Evolutionary conservation across 768 basidiomycete species (phyloP).

Genomic region (Hericium coralloides): DNA sequence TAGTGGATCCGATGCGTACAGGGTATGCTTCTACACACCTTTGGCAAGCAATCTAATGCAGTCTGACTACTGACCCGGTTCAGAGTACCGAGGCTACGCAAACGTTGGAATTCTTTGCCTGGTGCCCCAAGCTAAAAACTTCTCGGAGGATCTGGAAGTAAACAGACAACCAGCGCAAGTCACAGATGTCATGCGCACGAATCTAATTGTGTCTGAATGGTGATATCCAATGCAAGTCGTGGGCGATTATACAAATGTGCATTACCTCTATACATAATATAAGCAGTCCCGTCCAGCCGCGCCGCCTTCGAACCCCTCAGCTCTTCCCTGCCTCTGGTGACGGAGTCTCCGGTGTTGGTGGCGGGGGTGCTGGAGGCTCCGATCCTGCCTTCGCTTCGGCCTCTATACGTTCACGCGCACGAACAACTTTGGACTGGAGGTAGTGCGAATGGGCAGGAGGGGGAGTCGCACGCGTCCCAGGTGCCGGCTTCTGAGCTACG

Average conservation of each 20-base stretch:
- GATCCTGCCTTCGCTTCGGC: constrained; percentile 51
- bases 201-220: background rate
- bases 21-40: too few species aligned
- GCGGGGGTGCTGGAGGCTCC: constrained; percentile 12
- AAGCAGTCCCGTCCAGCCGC: background rate
- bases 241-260: background rate
- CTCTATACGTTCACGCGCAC: constrained; percentile 91
- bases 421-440: constrained; percentile 93
- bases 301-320: background rate
- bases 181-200: too few species aligned
- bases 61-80: too few species aligned
- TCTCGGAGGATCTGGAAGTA: too few species aligned
- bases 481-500: constrained; percentile 30
- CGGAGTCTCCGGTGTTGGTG: background rate
- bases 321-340: background rate
- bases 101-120: too few species aligned
- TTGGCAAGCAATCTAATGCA: too few species aligned
- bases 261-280: background rate
- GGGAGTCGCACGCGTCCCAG: constrained; percentile 34
- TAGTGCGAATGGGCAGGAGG: constrained; percentile 71
- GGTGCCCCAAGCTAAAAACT: too few species aligned
- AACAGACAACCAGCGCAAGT: too few species aligned
- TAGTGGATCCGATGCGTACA: too few species aligned
- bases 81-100: too few species aligned
- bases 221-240: background rate